Evolutionary conservation across 768 basidiomycete species (phyloP).

Genomic region (Termitomyces sp.): DNA sequence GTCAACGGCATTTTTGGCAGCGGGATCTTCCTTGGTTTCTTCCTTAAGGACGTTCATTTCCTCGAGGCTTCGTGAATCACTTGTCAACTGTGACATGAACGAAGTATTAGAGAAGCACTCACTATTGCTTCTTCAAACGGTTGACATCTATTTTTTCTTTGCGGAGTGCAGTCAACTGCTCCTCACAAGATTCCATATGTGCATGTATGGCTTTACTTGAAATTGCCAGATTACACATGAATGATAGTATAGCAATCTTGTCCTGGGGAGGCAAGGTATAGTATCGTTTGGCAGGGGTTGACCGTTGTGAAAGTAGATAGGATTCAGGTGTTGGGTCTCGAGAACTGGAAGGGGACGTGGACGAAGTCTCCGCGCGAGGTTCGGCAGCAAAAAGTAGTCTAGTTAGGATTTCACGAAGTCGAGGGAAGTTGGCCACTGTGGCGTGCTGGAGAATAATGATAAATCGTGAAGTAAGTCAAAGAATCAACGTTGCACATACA

Average conservation of each 20-base stretch:
- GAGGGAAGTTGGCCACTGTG: conserved; percentile 67
- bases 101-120: conserved; percentile 30
- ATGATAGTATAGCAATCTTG: conserved; percentile 81
- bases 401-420: conserved; percentile 66
- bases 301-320: conserved; percentile 35
- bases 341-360: conserved; percentile 42
- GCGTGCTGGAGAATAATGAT: conserved; percentile 53
- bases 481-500: conserved; percentile 46
- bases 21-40: conserved; percentile 49
- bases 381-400: conserved; percentile 72
- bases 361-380: conserved; percentile 35
- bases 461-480: not conserved
- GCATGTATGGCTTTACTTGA: conserved; percentile 86
- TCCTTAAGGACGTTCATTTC: conserved; percentile 66
- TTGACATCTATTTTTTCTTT: conserved; percentile 97
- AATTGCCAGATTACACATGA: conserved; percentile 86
- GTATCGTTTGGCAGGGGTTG: conserved; percentile 69
- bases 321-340: conserved; percentile 44
- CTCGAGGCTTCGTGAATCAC: conserved; percentile 49
- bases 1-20: conserved; percentile 43
- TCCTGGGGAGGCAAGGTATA: conserved; percentile 68
- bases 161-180: conserved; percentile 84
- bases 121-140: conserved; percentile 85
- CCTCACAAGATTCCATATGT: conserved; percentile 89
- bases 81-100: conserved; percentile 5